These are phyloP conservation scores for Nicotiana knightiana DNA, from an alignment of 257 asterid species.

Conservation along the genomic window DNA sequence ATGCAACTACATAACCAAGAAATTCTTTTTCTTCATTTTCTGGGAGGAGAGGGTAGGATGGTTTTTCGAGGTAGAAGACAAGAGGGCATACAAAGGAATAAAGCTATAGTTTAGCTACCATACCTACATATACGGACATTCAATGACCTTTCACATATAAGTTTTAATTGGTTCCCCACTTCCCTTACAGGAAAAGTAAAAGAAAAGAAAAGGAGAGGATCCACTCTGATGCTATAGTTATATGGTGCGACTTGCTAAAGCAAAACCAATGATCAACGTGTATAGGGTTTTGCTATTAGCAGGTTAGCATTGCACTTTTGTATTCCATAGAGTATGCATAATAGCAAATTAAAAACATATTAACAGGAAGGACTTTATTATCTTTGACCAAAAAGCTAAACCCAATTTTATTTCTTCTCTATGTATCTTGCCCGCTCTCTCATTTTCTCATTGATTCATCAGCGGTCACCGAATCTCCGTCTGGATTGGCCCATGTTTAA, in stretches of 20 bases:
- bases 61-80: background rate
- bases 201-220: too few relatives aligned
- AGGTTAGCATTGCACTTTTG: background rate
- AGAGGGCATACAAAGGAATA: background rate
- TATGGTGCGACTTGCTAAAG: background rate
- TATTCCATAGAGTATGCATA: background rate
- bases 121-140: background rate
- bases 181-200: background rate
- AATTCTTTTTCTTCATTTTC: background rate
- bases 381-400: background rate
- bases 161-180: background rate
- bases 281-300: background rate
- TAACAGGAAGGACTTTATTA: background rate
- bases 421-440: background rate
- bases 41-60: background rate
- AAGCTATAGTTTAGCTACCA: background rate
- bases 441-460: background rate
- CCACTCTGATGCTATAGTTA: background rate
- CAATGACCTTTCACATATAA: background rate
- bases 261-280: background rate
- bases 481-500: background rate
- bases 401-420: background rate
- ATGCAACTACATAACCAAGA: background rate
- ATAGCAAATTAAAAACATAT: background rate
- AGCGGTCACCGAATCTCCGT: background rate